phyloP scores from a whole-genome alignment of 225 moss, liverwort and hornwort genomes.

The Ulota crispa region DNA sequence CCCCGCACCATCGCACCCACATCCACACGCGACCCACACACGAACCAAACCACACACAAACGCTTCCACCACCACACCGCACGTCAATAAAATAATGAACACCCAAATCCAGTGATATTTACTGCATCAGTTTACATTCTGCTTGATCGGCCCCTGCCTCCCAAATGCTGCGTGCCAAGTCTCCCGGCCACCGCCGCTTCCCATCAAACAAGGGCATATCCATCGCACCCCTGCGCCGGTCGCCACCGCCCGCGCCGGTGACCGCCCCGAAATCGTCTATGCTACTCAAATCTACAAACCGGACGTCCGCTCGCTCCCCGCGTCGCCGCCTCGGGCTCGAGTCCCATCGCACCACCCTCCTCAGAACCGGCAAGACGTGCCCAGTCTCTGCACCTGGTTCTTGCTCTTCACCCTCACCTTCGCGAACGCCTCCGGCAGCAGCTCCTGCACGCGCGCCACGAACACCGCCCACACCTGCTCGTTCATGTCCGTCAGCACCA shows the following conservation, averaged over 20 bases:
- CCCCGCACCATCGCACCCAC: too few relatives aligned
- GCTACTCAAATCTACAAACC: constrained; percentile 51
- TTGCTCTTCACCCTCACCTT: constrained; percentile 70
- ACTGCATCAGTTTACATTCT: constrained; percentile 54
- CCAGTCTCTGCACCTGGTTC: constrained; percentile 73
- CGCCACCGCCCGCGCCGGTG: constrained; percentile 16
- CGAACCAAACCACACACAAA: too few relatives aligned
- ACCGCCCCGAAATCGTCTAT: constrained; percentile 25
- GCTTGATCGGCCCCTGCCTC: constrained; percentile 35
- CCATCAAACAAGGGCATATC: constrained; percentile 51
- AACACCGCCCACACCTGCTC: constrained; percentile 70
- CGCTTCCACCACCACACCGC: not conserved
- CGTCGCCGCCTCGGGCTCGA: not conserved
- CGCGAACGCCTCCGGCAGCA: constrained; percentile 55
- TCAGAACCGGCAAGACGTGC: constrained; percentile 93
- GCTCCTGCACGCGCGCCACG: constrained; percentile 55
- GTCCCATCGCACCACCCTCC: not conserved
- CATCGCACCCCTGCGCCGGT: constrained; percentile 38
- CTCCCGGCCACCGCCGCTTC: constrained; percentile 29
- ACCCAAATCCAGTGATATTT: constrained; percentile 58
- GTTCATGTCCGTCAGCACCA: constrained; percentile 58
- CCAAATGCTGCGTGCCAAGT: constrained; percentile 21
- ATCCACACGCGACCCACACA: too few relatives aligned
- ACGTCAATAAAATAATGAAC: constrained; percentile 19
- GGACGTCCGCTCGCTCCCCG: constrained; percentile 11